Evolutionary conservation across 257 asterid genomes (phyloP).

Genomic region (Gardenia jasminoides): DNA sequence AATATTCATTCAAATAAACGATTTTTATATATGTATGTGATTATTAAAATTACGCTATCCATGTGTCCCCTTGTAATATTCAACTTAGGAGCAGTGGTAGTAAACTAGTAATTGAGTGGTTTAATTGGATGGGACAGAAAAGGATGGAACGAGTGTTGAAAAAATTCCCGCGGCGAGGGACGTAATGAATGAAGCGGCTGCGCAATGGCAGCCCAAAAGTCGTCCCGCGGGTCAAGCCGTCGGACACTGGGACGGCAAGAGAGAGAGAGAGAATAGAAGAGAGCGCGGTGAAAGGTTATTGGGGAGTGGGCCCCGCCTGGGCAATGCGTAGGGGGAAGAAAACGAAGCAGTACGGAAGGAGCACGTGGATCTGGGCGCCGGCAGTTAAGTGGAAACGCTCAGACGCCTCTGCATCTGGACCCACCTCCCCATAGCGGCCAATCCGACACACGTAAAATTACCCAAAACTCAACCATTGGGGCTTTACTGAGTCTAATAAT

Average conservation of each 20-base stretch:
- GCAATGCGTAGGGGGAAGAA: neutral
- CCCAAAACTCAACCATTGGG: too few relatives aligned
- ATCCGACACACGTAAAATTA: neutral
- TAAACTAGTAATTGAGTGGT: neutral
- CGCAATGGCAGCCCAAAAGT: neutral
- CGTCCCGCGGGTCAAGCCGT: neutral
- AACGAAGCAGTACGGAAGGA: slow-evolving; percentile 5
- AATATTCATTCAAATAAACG: too few relatives aligned
- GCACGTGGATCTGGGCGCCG: slow-evolving; percentile 6
- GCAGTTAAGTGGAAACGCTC: slow-evolving; percentile 7
- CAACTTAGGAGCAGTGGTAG: neutral
- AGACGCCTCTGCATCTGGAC: neutral
- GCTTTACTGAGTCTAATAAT: too few relatives aligned
- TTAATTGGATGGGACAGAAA: neutral
- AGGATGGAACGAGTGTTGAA: neutral
- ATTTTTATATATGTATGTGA: too few relatives aligned
- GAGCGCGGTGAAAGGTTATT: neutral
- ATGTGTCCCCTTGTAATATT: too few relatives aligned
- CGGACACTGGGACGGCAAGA: neutral
- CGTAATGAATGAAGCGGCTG: neutral
- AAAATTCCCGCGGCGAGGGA: slow-evolving; percentile 8
- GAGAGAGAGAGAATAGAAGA: neutral
- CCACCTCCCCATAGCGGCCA: neutral
- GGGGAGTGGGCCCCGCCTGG: neutral
- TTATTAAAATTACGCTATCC: too few relatives aligned